These are phyloP conservation scores for Cenchrus purpureus DNA, from an alignment of 176 grass and related monocot species.

Conservation along the genomic window DNA sequence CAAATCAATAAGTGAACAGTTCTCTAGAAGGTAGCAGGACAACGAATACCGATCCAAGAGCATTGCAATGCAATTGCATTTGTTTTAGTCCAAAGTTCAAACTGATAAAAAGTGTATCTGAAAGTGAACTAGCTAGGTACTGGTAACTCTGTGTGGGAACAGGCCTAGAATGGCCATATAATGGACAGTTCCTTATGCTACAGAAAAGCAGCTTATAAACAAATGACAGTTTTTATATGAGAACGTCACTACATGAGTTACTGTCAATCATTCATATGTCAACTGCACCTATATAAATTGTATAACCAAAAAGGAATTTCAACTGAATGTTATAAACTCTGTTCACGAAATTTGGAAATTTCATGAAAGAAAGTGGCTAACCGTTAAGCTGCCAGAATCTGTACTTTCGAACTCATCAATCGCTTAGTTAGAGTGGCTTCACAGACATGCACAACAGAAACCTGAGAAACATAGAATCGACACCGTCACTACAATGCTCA, in stretches of 20 bases:
- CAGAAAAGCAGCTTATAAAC: neutral
- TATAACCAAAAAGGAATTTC: neutral
- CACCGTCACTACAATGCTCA: neutral
- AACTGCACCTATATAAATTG: slow-evolving; percentile 5
- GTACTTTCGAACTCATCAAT: slow-evolving; percentile 96
- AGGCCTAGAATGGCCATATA: neutral
- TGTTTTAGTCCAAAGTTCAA: neutral
- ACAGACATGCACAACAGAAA: slow-evolving; percentile 83
- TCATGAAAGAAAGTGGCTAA: slow-evolving; percentile 38
- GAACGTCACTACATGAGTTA: slow-evolving; percentile 8
- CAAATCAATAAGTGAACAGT: neutral
- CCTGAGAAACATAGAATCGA: slow-evolving; percentile 53
- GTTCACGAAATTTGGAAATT: neutral
- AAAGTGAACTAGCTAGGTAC: neutral
- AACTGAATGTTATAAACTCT: neutral
- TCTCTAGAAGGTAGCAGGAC: neutral
- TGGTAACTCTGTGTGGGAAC: slow-evolving; percentile 1
- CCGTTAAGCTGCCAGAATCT: slow-evolving; percentile 88
- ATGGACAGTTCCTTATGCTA: neutral
- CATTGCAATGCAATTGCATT: neutral
- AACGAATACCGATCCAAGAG: neutral
- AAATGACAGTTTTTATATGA: neutral
- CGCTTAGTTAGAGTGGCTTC: slow-evolving; percentile 91
- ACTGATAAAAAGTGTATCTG: neutral
- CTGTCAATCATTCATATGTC: neutral